Conservation (phyloP, 768 basidiomycete species). For the Leccinum variicolor region DNA sequence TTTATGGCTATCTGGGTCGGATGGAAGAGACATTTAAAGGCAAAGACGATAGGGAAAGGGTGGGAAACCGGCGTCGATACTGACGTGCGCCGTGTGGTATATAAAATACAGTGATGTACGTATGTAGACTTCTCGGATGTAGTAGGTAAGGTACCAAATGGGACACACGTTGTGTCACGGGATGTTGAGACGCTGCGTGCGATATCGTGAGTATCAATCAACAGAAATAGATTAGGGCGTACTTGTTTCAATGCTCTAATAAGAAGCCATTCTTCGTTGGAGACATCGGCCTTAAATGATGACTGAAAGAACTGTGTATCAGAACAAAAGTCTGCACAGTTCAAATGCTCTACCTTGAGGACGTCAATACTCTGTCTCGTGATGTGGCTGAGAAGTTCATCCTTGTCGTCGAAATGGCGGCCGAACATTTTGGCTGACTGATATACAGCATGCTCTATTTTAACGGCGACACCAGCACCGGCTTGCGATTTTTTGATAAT, state of each 20-base stretch:
- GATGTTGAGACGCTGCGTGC: conserved; percentile 40
- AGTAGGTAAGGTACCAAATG: background rate
- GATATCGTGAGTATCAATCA: background rate
- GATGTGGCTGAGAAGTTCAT: conserved; percentile 88
- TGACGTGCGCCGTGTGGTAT: conserved; percentile 21
- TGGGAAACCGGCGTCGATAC: background rate
- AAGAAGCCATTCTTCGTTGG: conserved; percentile 89
- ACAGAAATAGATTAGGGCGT: background rate
- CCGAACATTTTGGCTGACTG: conserved; percentile 95
- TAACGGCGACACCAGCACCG: conserved; percentile 96
- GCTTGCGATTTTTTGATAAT: conserved; percentile 90
- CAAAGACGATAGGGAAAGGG: background rate
- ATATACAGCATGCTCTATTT: conserved; percentile 97
- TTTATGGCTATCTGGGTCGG: conserved; percentile 10
- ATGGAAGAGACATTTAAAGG: conserved; percentile 22
- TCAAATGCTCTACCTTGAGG: conserved; percentile 60
- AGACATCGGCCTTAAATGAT: conserved; percentile 85
- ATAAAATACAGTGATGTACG: conserved; percentile 29
- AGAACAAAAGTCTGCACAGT: background rate
- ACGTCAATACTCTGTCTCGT: conserved; percentile 94
- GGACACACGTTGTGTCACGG: conserved; percentile 18
- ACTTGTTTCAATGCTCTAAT: conserved; percentile 86
- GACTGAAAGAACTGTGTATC: conserved; percentile 40
- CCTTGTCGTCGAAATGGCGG: conserved; percentile 94
- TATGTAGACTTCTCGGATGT: conserved; percentile 22